Evolutionary conservation across 1,284 basidiomycete species (phyloP), one percentile per base, ranked within the genome.

Genomic region (Ustilago loliicola): DNA sequence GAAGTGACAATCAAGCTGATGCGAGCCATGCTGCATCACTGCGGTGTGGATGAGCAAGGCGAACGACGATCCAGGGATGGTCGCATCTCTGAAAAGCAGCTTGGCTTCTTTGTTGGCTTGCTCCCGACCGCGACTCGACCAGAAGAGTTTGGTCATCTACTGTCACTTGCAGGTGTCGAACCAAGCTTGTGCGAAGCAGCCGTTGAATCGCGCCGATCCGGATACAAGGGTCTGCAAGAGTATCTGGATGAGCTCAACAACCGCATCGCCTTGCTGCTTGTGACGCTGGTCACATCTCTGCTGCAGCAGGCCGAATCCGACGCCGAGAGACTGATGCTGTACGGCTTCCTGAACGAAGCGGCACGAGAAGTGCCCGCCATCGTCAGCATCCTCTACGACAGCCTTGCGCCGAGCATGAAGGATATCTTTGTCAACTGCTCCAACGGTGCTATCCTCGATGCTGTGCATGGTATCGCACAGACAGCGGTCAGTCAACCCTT

Each of bases 341-440:
- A 79, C 61, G 66, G 68, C 21, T 83, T 82, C 69, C 67, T 84
- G 19, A 80, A 80, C 52, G 83, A 84, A 56, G 71, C 80, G 25
- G 80, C 82, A 17, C 70, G 62, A 21, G 66, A 80, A 42, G 64
- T 74, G n/a, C 83, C 83, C 1, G 81, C 81, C 9, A 82, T 83
- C 57, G 80, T 84, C 50, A 83, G 82, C 52, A 84, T 84, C 45
- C 73, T 84, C 27, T 83, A 83, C 68, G 82, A 84, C 59, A 80
- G 71, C 34, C 67, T 84, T 27, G 72, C 77, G 6, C 76, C 78
- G 2, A 71, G 72, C 47, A 82, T 84, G 76, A 80, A 76, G 50
- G 82, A 82, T 25, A 66, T 82, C 21, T 80, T 80, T 51, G 68
- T 80, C 63, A 83, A 83, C 62, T 80, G 76, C 52, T 81, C 80